Base-by-base conservation (phyloP, 768 basidiomycete genomes). In the Fibroporia radiculosa region DNA sequence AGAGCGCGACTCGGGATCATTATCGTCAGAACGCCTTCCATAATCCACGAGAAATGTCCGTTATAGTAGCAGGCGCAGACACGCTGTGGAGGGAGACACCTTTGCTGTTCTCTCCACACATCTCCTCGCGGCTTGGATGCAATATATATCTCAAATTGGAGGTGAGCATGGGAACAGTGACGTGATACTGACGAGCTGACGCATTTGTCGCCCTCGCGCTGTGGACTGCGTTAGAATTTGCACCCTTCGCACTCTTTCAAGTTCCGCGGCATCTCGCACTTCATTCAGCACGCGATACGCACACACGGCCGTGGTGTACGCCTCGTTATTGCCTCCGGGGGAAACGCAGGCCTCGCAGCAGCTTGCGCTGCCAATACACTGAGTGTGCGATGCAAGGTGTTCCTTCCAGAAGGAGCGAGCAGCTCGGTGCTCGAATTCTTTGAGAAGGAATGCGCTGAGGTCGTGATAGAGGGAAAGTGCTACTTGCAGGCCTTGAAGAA, bases 171-270 rank as follows among this genome's bases (percentile, higher is more conserved):
- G 4, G 5, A 37, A 23, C 34, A 28, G 43, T 41, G 16, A n/a
- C n/a, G n/a, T n/a, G n/a, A n/a, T n/a, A n/a, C n/a, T n/a, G n/a
- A n/a, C n/a, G n/a, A n/a, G n/a, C n/a, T 18, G 38, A 11, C 32
- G 31, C 26, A 11, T 22, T 20, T 6, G 22, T 11, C 34, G 14
- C 6, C 16, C 39, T 4, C 14, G 20, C 24, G 28, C 34, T 28
- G 16, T 39, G 22, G n/a, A 19, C 14, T 13, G 31, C 7, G 53
- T 45, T 28, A 87, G 86, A 84, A 75, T 49, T 65, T 88, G 1
- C 86, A 89, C 45, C 80, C 80, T 0, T 74, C 77, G 0, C 71
- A 82, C 49, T 87, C 85, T 2, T 89, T 84, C 75, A 89, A 90
- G 57, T 81, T 74, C 54, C 72, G 86, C 18, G 84, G 84, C 4